Base-by-base conservation (phyloP, 305 asterid genomes). In the Ruellia speciosa region DNA sequence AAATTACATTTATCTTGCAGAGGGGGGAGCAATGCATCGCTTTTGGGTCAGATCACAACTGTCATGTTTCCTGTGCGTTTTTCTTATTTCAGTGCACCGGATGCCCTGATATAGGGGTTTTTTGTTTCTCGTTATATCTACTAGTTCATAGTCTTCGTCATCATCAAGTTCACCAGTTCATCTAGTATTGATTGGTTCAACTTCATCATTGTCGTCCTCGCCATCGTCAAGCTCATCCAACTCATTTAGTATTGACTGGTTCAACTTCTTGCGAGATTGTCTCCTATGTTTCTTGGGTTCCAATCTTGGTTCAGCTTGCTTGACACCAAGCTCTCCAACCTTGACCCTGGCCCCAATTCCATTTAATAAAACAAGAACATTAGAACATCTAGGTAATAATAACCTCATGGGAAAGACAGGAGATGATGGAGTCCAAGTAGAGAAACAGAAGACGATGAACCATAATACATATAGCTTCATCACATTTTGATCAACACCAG, bases 291-390 rank as follows among this genome's bases (percentile, higher is more conserved):
- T 88, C 79, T 92, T 92, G 9, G 75, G 62, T 66, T 87, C 90
- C 75, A 87, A 65, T 62, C 94, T 80, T 3, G 98, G 96, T 62
- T 90, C 98, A 34, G 93, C 84, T 63, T 82, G 98, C 87, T 75
- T 71, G 45, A 82, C 81, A 53, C 98, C 98, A 70, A 73, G 55
- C 61, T 77, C 93, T 63, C 90, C 94, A 52, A 75, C 73, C 85
- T 92, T 92, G 55, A 72, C 67, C 85, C 98, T 87, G 39, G 52
- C 49, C 56, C 62, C 59, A 46, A 45, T 53, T 12, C 53, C 70
- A 60, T 4, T 13, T 16, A n/a, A 41, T 61, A 6, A 56, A 46
- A 28, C 52, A 39, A 62, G 16, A 49, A 59, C 5, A 15, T 24
- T 31, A 28, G 52, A 14, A 10, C 39, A 43, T 4, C n/a, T 6